A percentile compares a stretch with the other conserved stretches of the same genome.
Conservation (phyloP, 1,284 basidiomycete genomes). For the Heliocybe sulcata region DNA sequence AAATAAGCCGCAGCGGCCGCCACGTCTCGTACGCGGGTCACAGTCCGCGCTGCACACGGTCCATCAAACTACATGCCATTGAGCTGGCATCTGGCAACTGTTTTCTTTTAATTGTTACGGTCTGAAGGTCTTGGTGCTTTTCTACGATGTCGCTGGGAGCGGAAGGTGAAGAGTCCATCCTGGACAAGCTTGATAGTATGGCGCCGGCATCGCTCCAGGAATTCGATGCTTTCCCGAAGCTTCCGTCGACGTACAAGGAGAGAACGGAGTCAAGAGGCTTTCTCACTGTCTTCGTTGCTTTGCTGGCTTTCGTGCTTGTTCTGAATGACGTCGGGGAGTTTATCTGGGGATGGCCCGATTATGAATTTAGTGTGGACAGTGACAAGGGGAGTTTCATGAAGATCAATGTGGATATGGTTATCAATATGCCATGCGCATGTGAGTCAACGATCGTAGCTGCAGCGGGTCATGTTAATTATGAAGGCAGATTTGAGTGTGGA, state of each 20-base stretch:
- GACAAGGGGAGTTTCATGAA: constrained; percentile 58
- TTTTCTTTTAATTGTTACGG: background rate
- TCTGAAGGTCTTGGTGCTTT: background rate
- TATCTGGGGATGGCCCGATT: constrained; percentile 87
- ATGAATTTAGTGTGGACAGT: constrained; percentile 78
- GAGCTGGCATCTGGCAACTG: background rate
- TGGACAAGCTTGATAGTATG: constrained; percentile 50
- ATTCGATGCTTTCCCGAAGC: constrained; percentile 86
- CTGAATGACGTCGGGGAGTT: constrained; percentile 88
- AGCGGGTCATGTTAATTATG: constrained; percentile 2
- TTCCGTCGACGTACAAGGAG: constrained; percentile 83
- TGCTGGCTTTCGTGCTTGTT: constrained; percentile 69
- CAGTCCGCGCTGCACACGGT: background rate
- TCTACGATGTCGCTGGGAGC: constrained; percentile 5
- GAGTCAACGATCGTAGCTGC: constrained; percentile 25
- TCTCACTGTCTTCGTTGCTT: constrained; percentile 73
- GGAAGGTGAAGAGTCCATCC: constrained; percentile 27
- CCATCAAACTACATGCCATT: background rate
- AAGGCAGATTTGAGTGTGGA: constrained; percentile 79
- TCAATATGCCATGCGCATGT: constrained; percentile 92
- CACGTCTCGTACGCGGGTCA: background rate
- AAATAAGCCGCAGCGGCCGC: no score
- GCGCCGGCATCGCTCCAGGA: constrained; percentile 46
- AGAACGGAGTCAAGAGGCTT: constrained; percentile 85
- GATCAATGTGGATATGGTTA: constrained; percentile 85